Conservation (phyloP, 805 yeast species). For the Saccharomycopsis guyanensis region DNA sequence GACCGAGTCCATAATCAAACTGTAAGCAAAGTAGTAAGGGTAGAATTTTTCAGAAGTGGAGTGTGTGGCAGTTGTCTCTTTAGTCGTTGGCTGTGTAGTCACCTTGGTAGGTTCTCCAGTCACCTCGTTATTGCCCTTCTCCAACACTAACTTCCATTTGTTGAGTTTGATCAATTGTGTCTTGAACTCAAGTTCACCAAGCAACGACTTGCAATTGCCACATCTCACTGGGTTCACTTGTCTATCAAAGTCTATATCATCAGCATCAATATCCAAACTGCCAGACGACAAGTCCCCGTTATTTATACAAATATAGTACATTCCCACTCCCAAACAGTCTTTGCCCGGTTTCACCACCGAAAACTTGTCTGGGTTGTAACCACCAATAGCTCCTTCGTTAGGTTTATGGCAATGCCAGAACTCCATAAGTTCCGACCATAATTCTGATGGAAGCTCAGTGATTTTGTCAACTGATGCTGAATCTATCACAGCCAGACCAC, state of each 20-base stretch:
- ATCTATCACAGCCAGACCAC: constrained; percentile 28
- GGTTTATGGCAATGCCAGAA: constrained; percentile 97
- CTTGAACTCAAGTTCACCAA: constrained; percentile 36
- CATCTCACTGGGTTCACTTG: constrained; percentile 28
- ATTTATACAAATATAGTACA: constrained; percentile 43
- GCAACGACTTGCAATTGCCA: constrained; percentile 27
- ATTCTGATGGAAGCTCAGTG: constrained; percentile 78
- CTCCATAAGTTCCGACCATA: constrained; percentile 94
- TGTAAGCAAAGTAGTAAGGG: constrained; percentile 33
- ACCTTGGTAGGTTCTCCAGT: neutral
- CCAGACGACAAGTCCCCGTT: constrained; percentile 19
- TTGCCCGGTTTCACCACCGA: constrained; percentile 38
- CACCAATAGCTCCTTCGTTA: constrained; percentile 23
- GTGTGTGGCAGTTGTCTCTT: neutral
- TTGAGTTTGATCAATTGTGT: constrained; percentile 33
- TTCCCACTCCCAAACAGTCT: constrained; percentile 44
- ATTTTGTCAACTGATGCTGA: constrained; percentile 30
- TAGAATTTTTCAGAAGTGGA: constrained; percentile 26
- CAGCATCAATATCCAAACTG: constrained; percentile 16
- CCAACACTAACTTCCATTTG: constrained; percentile 49
- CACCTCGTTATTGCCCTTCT: neutral
- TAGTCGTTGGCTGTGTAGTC: neutral
- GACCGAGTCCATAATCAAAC: constrained; percentile 35
- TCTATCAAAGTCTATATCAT: constrained; percentile 12
- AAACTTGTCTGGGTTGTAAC: constrained; percentile 28